A percentile compares a stretch with the other conserved stretches of the same genome.
These are phyloP conservation scores for Scopulariopsis brevicaulis DNA, from an alignment of 2,329 filamentous ascomycete genomes.

Conservation along the genomic window DNA sequence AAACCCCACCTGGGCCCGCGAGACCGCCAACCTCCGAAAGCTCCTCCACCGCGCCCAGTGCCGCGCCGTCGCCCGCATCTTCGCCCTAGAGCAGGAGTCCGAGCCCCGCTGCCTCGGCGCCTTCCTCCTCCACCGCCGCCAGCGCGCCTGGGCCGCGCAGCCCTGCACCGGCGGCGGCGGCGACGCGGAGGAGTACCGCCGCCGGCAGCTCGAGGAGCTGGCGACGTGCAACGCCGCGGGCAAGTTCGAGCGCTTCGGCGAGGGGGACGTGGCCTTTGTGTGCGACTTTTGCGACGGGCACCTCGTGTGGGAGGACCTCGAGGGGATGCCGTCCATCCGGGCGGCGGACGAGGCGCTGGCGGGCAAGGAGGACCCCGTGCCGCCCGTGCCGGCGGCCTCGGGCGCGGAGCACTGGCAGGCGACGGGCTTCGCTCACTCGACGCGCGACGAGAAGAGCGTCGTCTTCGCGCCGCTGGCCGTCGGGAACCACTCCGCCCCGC, in stretches of 20 bases:
- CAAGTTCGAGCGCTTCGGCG: constrained; percentile 43
- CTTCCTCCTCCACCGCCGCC: constrained; percentile 38
- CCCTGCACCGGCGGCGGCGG: constrained; percentile 5
- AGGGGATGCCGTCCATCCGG: constrained; percentile 36
- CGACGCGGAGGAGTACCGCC: constrained; percentile 22
- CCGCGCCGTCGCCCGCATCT: constrained; percentile 44
- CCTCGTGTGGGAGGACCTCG: constrained; percentile 45
- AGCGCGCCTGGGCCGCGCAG: constrained; percentile 17
- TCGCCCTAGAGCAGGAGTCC: constrained; percentile 35
- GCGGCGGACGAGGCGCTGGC: constrained; percentile 13
- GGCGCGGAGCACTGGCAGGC: constrained; percentile 39
- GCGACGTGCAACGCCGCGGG: constrained; percentile 38
- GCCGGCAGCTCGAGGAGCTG: constrained; percentile 34
- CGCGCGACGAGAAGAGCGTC: constrained; percentile 33
- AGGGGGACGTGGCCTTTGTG: constrained; percentile 42
- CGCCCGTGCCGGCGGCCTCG: constrained; percentile 10
- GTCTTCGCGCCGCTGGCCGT: constrained; percentile 46
- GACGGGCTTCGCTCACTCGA: constrained; percentile 26
- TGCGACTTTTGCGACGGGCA: constrained; percentile 53
- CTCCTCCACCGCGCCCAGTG: constrained; percentile 47
- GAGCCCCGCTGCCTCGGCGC: constrained; percentile 42
- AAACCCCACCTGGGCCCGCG: constrained; percentile 41
- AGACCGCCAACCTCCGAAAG: constrained; percentile 34
- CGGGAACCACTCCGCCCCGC: constrained; percentile 43
- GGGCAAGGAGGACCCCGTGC: constrained; percentile 5